These are phyloP conservation scores for Blastocystis sp. DNA, from an alignment of 352 stramenopile species.

Conservation along the genomic window DNA sequence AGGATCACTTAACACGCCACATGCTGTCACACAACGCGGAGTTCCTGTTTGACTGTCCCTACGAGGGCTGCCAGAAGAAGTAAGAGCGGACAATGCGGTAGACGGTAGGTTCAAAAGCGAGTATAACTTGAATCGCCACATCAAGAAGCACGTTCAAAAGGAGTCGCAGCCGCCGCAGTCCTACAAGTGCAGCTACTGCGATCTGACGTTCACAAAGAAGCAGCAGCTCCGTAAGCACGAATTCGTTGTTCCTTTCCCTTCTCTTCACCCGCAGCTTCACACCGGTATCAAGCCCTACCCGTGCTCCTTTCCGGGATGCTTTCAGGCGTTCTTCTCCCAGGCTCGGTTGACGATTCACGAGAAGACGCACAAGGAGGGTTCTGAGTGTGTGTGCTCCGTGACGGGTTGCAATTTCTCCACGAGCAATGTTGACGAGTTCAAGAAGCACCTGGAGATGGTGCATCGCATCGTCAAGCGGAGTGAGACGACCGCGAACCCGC, in stretches of 20 bases:
- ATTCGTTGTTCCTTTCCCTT: neutral
- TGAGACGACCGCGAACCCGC: neutral
- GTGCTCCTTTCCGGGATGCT: constrained; percentile 47
- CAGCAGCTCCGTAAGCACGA: constrained; percentile 50
- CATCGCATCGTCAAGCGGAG: neutral
- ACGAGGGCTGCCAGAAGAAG: constrained; percentile 53
- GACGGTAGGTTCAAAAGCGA: constrained; percentile 52
- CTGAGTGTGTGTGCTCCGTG: constrained; percentile 36
- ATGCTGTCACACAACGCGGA: constrained; percentile 38
- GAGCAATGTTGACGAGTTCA: neutral
- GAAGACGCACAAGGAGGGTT: neutral
- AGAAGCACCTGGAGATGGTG: constrained; percentile 45
- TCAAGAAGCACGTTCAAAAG: constrained; percentile 42
- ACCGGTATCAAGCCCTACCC: constrained; percentile 44
- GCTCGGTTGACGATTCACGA: constrained; percentile 30
- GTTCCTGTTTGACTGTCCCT: constrained; percentile 31
- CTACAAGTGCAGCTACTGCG: constrained; percentile 64
- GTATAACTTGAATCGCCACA: constrained; percentile 57
- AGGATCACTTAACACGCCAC: constrained; percentile 43
- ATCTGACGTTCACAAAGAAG: constrained; percentile 31
- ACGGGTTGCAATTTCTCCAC: constrained; percentile 8
- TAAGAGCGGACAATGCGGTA: neutral
- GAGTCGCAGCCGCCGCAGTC: neutral
- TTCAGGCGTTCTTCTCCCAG: constrained; percentile 16
- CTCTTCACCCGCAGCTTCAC: constrained; percentile 32